Conservation (phyloP, 1,139 yeast genomes). For the Saccharomycopsis hybrid region DNA sequence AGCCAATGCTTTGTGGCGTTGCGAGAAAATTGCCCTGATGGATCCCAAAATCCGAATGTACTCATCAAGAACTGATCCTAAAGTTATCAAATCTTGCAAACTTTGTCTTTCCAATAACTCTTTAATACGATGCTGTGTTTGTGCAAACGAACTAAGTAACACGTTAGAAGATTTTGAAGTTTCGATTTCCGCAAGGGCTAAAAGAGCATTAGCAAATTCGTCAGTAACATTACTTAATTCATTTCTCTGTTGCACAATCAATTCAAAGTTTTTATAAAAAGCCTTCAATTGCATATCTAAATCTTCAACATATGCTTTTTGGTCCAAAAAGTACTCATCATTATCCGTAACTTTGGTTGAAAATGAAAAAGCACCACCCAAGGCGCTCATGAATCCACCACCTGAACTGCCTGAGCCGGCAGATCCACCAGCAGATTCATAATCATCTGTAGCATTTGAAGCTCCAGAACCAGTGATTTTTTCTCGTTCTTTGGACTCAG, state of each 20-base stretch:
- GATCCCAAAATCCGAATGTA: conserved; percentile 75
- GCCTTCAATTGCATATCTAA: conserved; percentile 69
- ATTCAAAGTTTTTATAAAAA: conserved; percentile 65
- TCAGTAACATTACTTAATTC: conserved; percentile 63
- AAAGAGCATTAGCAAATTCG: conserved; percentile 51
- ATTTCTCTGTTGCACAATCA: conserved; percentile 67
- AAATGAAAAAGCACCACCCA: conserved; percentile 47
- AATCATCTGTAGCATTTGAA: conserved; percentile 36
- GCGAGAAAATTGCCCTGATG: conserved; percentile 66
- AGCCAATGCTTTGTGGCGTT: conserved; percentile 64
- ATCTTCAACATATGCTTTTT: conserved; percentile 61
- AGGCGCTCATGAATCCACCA: conserved; percentile 58
- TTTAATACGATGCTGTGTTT: conserved; percentile 62
- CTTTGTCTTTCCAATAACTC: conserved; percentile 76
- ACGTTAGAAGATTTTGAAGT: conserved; percentile 62
- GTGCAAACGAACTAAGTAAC: conserved; percentile 59
- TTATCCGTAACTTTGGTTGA: conserved; percentile 63
- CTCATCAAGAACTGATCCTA: conserved; percentile 86
- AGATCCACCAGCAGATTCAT: conserved; percentile 7
- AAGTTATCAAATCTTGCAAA: conserved; percentile 77
- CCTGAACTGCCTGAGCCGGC: conserved; percentile 26
- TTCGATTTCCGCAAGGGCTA: conserved; percentile 65
- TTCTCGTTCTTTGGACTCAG: conserved; percentile 61
- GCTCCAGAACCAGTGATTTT: conserved; percentile 49
- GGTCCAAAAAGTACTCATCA: conserved; percentile 69